These are phyloP conservation scores for Lophiotrema nucula DNA, from an alignment of 495 filamentous ascomycete species.

Conservation along the genomic window DNA sequence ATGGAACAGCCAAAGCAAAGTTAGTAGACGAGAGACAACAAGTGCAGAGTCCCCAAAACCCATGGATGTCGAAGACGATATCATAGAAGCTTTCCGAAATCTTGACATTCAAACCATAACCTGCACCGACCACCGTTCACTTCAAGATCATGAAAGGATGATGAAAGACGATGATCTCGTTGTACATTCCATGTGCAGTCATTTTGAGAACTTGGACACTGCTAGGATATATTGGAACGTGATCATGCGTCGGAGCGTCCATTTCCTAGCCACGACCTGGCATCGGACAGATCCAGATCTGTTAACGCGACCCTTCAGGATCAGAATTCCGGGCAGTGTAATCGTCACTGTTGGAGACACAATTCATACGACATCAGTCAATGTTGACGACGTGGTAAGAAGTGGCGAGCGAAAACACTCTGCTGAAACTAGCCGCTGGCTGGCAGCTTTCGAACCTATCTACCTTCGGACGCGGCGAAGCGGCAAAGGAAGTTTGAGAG, in stretches of 20 bases:
- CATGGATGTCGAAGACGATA: constrained; percentile 8
- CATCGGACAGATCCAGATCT: neutral
- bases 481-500: neutral
- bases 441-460: neutral
- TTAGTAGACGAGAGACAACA: neutral
- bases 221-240: constrained; percentile 7
- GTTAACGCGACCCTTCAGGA: neutral
- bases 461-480: neutral
- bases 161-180: constrained; percentile 4
- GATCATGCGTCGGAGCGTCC: constrained; percentile 4
- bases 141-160: neutral
- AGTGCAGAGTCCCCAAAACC: neutral
- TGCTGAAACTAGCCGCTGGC: neutral
- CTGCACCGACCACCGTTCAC: neutral
- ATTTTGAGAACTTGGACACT: neutral
- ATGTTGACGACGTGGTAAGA: neutral
- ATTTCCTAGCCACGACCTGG: constrained; percentile 15
- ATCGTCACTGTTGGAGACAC: constrained; percentile 3
- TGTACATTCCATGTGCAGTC: neutral
- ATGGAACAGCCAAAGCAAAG: neutral
- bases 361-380: neutral
- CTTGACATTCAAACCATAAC: constrained; percentile 14
- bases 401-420: neutral
- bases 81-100: constrained; percentile 11
- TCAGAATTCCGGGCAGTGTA: constrained; percentile 2